Conservation (phyloP, 2,329 filamentous ascomycete species). For the Dactylonectria macrodidyma region DNA sequence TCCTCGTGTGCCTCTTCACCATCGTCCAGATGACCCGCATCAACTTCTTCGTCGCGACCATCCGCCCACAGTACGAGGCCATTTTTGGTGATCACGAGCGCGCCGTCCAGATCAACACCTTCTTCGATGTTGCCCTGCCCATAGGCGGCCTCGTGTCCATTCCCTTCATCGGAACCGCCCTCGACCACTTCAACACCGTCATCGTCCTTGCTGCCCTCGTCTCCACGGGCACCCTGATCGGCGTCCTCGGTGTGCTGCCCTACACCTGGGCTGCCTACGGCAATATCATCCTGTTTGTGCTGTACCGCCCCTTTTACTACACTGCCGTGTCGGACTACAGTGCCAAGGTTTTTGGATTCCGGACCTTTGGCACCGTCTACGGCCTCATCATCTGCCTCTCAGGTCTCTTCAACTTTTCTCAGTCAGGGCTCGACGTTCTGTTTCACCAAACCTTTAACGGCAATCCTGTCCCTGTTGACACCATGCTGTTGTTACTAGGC, state of each 20-base stretch:
- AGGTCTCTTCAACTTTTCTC: constrained; percentile 86
- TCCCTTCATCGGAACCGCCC: constrained; percentile 85
- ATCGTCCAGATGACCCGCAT: constrained; percentile 84
- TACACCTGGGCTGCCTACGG: constrained; percentile 79
- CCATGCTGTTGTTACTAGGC: constrained; percentile 74
- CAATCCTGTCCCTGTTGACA: constrained; percentile 84
- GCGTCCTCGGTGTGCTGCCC: constrained; percentile 81
- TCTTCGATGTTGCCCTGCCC: constrained; percentile 86
- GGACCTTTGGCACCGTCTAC: constrained; percentile 95
- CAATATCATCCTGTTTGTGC: constrained; percentile 84
- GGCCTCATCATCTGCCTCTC: constrained; percentile 90
- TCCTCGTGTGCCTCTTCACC: constrained; percentile 87
- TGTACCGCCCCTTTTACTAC: constrained; percentile 92
- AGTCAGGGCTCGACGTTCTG: constrained; percentile 83
- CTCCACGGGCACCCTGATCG: constrained; percentile 79
- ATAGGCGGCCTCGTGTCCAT: constrained; percentile 87
- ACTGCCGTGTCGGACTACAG: constrained; percentile 91
- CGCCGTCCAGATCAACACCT: constrained; percentile 81
- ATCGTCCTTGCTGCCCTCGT: constrained; percentile 81
- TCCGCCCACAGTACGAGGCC: constrained; percentile 84
- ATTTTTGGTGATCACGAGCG: constrained; percentile 74
- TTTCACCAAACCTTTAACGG: constrained; percentile 81
- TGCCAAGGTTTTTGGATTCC: constrained; percentile 93
- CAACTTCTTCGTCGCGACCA: constrained; percentile 94
- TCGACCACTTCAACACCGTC: constrained; percentile 83